Base-by-base conservation (phyloP, 306 rosid genomes). In the Casuarina cunninghamiana region DNA sequence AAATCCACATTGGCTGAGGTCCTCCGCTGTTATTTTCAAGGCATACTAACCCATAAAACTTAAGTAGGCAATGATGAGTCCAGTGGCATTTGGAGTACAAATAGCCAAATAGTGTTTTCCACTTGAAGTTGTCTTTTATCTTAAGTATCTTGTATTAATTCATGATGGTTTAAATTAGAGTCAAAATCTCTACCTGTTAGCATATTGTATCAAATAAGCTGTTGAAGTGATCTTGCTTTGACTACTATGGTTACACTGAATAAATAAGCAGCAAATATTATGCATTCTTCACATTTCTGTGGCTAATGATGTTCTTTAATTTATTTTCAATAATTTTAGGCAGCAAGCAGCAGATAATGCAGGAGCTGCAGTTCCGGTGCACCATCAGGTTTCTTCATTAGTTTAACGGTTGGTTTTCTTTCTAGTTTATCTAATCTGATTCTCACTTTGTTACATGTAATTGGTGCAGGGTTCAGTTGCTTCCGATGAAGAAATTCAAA, bases 401-500 rank as follows among this genome's bases (percentile, higher is more conserved):
- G 41, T 19, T 37, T 13, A 17, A 41, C 8, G 37, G 51, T 69
- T 75, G 77, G 21, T 66, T 43, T 53, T 71, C n/a, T 3, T 62
- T 74, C 77, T 80, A 51, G 68, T 38, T 78, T 58, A 67, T 78
- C 75, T 81, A 26, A 72, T 78, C 79, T 76, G 54, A 53, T 58
- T 72, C 45, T 81, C 76, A 87, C 37, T 39, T 50, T 58, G 69
- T 46, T 72, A 72, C 51, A 49, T n/a, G 46, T 78, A 53, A 62
- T 43, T 48, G 80, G 76, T 84, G 86, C 93, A 92, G 97, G 90
- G 78, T 44, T 78, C 85, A 76, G 89, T 78, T 74, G 89, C 77
- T 81, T 85, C 97, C 19, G 97, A 95, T 42, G 99, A 86, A 81
- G 88, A 89, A 82, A 86, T 91, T 73, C 89, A 85, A 54, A 88